Base-by-base conservation (phyloP, 108 stramenopile genomes). In the Discostella pseudostelligera region DNA sequence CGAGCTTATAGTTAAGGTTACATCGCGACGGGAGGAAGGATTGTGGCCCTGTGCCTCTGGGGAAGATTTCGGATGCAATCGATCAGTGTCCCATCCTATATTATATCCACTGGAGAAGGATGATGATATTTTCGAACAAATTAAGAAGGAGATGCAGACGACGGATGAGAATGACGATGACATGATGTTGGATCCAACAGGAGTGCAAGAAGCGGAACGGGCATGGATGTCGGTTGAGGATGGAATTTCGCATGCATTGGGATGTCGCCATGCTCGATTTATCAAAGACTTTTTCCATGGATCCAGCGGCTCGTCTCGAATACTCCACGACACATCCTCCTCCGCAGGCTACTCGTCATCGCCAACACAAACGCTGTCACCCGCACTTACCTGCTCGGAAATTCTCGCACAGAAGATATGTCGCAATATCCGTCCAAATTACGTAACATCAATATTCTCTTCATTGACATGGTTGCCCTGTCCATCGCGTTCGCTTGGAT, bases 401-500 rank as follows among this genome's bases (percentile, higher is more conserved):
- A 56, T 68, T 28, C 43, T 67, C 25, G 56, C 67, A 16, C 91
- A 93, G 70, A n/a, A 81, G 4, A 87, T 87, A 56, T 75, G 85
- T 43, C 84, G 83, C 9, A 81, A 88, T 9, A 59, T 87, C 36
- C 69, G 72, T 62, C 72, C 81, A 13, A 80, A 82, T 10, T 67
- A 81, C 42, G 86, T 87, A 0, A 93, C 92, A 14, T 77, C 76
- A 12, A 59, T 84, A 9, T 90, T 85, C 84, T 65, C 63, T 6
- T 85, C 93, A 0, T 43, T 74, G 25, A 81, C 72, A 39, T 94
- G 93, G 93, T 65, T 85, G 14, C 93, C 89, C 0, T 74, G 80
- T 61, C 82, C 93, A 21, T 74, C 85, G 4, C 74, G 93, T 24
- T 88, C 89, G 17, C 61, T 89, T 10, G 93, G 93, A 8, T 94